Conservation (phyloP, 2,329 filamentous ascomycete species). For the Lasiodiplodia sp. region DNA sequence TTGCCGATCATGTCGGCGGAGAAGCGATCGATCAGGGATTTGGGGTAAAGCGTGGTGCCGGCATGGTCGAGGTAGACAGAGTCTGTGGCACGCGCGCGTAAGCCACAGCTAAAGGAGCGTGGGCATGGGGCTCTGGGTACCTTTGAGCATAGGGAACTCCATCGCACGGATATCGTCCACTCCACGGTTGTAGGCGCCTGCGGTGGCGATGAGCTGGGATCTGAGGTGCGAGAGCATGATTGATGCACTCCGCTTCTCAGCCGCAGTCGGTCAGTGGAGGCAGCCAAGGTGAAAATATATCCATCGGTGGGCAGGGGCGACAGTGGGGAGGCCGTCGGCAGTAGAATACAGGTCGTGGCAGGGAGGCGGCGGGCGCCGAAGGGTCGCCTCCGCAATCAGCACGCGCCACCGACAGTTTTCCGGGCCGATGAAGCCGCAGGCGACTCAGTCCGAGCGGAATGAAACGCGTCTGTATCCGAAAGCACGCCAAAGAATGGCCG, state of each 20-base stretch:
- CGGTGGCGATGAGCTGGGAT: conserved; percentile 28
- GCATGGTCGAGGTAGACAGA: conserved; percentile 91
- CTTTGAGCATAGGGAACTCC: conserved; percentile 75
- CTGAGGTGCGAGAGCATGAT: neutral
- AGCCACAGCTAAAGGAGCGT: conserved; percentile 5
- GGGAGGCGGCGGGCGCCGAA: conserved; percentile 24
- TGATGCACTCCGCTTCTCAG: conserved; percentile 3
- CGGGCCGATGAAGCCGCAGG: neutral
- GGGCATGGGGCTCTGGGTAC: conserved; percentile 48
- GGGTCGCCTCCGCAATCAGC: conserved; percentile 13
- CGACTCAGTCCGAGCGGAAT: neutral
- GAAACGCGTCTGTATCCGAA: neutral
- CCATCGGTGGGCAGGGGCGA: conserved; percentile 21
- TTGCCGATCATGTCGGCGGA: conserved; percentile 78
- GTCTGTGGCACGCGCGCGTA: conserved; percentile 55
- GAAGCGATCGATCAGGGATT: conserved; percentile 81
- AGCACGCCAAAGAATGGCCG: neutral
- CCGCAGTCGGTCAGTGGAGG: conserved; percentile 18
- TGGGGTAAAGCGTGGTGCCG: conserved; percentile 84
- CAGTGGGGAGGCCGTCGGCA: conserved; percentile 10
- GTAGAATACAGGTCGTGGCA: conserved; percentile 14
- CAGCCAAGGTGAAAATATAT: neutral
- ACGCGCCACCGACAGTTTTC: neutral
- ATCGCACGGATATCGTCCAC: conserved; percentile 65
- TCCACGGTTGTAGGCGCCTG: conserved; percentile 61